phyloP scores from a whole-genome alignment of 768 basidiomycete species.

The Mycena crocata region DNA sequence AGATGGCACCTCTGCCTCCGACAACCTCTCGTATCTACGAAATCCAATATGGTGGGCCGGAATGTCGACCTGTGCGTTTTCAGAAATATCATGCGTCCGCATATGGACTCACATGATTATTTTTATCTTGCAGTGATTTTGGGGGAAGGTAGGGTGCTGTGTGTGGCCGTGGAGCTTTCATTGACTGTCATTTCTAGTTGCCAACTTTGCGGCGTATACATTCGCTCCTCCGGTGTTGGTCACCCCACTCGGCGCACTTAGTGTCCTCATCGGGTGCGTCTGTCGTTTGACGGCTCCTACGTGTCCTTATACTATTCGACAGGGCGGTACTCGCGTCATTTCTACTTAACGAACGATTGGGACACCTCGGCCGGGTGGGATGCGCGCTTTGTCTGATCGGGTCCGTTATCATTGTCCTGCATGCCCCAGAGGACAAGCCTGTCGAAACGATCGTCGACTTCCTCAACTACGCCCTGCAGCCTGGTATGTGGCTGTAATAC shows the following conservation, averaged over 20 bases:
- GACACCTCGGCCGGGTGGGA: slow-evolving; percentile 90
- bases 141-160: slow-evolving; percentile 78
- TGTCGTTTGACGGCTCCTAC: background rate
- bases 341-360: slow-evolving; percentile 92
- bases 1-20: slow-evolving; percentile 73
- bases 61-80: slow-evolving; percentile 85
- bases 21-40: slow-evolving; percentile 85
- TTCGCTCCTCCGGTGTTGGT: slow-evolving; percentile 98
- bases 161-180: background rate
- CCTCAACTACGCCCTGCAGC: slow-evolving; percentile 90
- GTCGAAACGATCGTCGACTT: slow-evolving; percentile 95
- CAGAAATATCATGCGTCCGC: background rate
- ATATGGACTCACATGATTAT: slow-evolving; percentile 4
- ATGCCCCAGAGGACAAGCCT: slow-evolving; percentile 96
- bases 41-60: slow-evolving; percentile 99
- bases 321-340: slow-evolving; percentile 96
- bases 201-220: slow-evolving; percentile 96
- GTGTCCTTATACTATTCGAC: slow-evolving; percentile 24
- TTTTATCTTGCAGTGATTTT: slow-evolving; percentile 73
- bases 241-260: slow-evolving; percentile 97
- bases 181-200: slow-evolving; percentile 56
- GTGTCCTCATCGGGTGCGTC: slow-evolving; percentile 93
- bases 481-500: slow-evolving; percentile 75
- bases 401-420: slow-evolving; percentile 93
- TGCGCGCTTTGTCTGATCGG: slow-evolving; percentile 88